Conservation (phyloP, 2,329 filamentous ascomycete species). For the Ascochyta viciae-villosae region DNA sequence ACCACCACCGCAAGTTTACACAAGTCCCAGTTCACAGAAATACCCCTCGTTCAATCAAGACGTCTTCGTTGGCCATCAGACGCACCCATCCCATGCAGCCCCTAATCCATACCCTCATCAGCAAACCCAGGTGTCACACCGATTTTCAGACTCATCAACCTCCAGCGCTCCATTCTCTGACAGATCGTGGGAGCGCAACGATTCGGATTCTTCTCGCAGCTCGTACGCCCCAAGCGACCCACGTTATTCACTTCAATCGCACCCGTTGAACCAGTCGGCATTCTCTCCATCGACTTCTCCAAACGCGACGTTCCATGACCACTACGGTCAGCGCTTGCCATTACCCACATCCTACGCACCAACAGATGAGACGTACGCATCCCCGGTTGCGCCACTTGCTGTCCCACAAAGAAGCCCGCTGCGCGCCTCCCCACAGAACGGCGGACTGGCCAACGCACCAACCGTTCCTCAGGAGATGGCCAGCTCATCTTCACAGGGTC, state of each 20-base stretch:
- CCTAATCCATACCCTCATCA: not conserved
- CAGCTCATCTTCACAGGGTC: not conserved
- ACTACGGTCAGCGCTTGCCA: not conserved
- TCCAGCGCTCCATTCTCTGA: slow-evolving; percentile 40
- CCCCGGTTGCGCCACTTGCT: slow-evolving; percentile 24
- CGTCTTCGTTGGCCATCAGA: slow-evolving; percentile 19
- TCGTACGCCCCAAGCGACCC: slow-evolving; percentile 21
- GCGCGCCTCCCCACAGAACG: not conserved
- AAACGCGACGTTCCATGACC: slow-evolving; percentile 4
- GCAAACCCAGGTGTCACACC: slow-evolving; percentile 4
- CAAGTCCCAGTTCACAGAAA: not conserved
- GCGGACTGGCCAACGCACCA: not conserved
- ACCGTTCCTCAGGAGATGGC: not conserved
- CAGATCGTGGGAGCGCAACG: slow-evolving; percentile 34
- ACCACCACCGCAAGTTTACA: not conserved
- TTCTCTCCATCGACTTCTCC: slow-evolving; percentile 4
- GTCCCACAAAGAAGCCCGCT: slow-evolving; percentile 17
- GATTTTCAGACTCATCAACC: slow-evolving; percentile 34
- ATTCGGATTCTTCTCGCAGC: slow-evolving; percentile 35
- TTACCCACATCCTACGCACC: slow-evolving; percentile 9
- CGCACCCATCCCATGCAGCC: slow-evolving; percentile 8
- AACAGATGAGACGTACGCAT: slow-evolving; percentile 8
- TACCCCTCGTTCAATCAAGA: slow-evolving; percentile 29
- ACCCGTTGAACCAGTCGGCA: not conserved
- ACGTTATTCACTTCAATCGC: slow-evolving; percentile 4